phyloP scores from a whole-genome alignment of 176 grass and related monocot genomes.

The Juncus effusus region DNA sequence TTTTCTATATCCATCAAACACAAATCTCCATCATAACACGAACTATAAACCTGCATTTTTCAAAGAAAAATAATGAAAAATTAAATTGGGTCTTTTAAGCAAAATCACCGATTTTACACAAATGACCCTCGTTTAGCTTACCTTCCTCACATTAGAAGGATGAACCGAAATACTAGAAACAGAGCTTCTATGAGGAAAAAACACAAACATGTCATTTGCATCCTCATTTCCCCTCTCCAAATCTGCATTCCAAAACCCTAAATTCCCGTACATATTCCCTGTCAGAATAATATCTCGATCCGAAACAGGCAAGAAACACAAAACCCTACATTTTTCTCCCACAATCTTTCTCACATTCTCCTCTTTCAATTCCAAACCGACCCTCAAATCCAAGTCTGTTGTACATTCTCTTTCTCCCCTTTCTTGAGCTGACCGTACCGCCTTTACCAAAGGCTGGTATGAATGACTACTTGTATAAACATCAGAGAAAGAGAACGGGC shows the following conservation, averaged over 20 bases:
- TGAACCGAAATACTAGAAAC: constrained; percentile 23
- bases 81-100: background rate
- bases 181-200: constrained; percentile 32
- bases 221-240: constrained; percentile 18
- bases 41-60: constrained; percentile 61
- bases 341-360: constrained; percentile 43
- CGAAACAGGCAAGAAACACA: constrained; percentile 51
- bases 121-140: background rate
- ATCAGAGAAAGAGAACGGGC: constrained; percentile 8
- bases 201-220: constrained; percentile 48
- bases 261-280: constrained; percentile 51
- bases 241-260: constrained; percentile 81
- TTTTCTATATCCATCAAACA: constrained; percentile 77
- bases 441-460: constrained; percentile 12
- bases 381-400: constrained; percentile 20
- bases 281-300: constrained; percentile 44
- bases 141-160: constrained; percentile 42
- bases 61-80: background rate
- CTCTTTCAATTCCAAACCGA: constrained; percentile 38
- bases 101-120: background rate
- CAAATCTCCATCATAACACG: constrained; percentile 61
- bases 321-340: constrained; percentile 36
- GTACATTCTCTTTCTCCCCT: background rate
- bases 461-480: background rate
- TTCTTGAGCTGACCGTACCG: background rate